Evolutionary conservation across 2,329 filamentous ascomycete species (phyloP), one percentile per base, ranked within the genome.

Genomic region (Fusarium udum): DNA sequence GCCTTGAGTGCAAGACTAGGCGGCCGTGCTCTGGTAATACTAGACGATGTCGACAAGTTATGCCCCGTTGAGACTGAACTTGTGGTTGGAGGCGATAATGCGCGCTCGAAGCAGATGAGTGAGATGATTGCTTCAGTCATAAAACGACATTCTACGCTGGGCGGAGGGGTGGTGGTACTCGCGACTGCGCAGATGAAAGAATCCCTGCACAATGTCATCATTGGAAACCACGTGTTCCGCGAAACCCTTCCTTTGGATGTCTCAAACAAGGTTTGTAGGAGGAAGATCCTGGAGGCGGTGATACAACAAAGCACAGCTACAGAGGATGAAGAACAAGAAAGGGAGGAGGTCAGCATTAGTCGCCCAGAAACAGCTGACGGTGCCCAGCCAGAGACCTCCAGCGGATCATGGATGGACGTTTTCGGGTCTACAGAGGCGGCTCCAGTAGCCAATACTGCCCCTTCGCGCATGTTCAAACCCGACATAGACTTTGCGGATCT

Each of bases 61-160:
- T 98, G 95, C 79, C 95, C 96, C 0, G 92, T 91, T 2, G 96
- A 99, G 82, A 98, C 95, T 0, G 96, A 99, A 80, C 87, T 98
- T 18, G 94, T 98, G 81, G 93, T 97, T 9, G 94, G 94, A 70
- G 95, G 95, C 66, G 95, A 98, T 75, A 98, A 98, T 78, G 94
- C 94, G 22, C 90, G 95, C 72, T 98, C 95, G 80, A 90, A 94
- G 39, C 95, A 98, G 77, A 90, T 98, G 65, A 97, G 95, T 79
- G 96, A 99, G 81, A 90, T 94, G 2, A 88, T 99, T 10, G 92
- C 93, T 78, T 90, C 92, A 2, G 91, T 96, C 72, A 93, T 95
- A 2, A 90, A 91, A 64, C 92, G 98, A 78, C 95, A 95, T 80
- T 97, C 95, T 80, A 90, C 89, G 1, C 88, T 90, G 71, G 92